Conservation (phyloP, 73 alveolate genomes). For the Stentor coeruleus region DNA sequence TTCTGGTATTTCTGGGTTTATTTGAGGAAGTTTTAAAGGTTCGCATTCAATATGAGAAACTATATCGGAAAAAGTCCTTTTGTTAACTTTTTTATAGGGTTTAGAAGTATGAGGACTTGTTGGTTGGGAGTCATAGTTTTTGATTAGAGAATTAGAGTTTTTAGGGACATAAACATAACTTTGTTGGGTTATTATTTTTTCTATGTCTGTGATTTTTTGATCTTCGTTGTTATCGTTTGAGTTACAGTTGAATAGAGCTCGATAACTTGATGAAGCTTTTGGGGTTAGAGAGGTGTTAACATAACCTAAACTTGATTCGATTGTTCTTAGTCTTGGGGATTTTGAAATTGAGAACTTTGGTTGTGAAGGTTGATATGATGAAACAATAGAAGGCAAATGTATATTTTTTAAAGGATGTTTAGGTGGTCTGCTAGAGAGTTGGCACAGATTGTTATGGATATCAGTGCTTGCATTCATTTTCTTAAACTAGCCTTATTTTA, state of each 20-base stretch:
- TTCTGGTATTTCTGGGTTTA: not conserved
- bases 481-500: no score
- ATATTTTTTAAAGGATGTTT: not conserved
- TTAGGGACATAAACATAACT: no score
- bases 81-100: no score
- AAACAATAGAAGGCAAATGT: not conserved
- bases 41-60: not conserved
- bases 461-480: no score
- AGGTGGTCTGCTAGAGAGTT: no score
- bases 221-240: not conserved
- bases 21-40: not conserved
- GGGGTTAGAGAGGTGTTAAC: not conserved
- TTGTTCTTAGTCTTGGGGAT: no score
- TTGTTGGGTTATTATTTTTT: not conserved
- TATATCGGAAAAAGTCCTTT: no score
- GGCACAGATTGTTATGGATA: no score
- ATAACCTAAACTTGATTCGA: not conserved
- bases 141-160: no score
- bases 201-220: not conserved
- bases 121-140: no score
- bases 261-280: not conserved
- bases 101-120: no score
- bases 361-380: not conserved
- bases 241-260: not conserved
- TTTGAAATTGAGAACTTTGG: not conserved